Conservation (phyloP, 352 stramenopile genomes). For the Pythium utonaiense region DNA sequence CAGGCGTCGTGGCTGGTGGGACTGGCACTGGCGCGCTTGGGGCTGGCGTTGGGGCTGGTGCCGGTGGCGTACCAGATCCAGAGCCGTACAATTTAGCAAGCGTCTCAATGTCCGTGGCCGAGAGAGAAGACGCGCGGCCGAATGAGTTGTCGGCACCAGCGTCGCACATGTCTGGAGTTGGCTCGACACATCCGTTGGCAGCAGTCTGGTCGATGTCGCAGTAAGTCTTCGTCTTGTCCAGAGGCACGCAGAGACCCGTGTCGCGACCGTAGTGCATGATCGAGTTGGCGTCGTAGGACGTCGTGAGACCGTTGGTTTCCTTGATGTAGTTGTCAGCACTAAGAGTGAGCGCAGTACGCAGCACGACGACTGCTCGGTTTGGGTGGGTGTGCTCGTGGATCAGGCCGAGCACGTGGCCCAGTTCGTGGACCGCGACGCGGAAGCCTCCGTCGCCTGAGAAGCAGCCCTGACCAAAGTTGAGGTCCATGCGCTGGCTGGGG, state of each 20-base stretch:
- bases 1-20: background rate
- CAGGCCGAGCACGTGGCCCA: slow-evolving; percentile 39
- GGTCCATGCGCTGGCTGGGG: slow-evolving; percentile 31
- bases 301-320: slow-evolving; percentile 23
- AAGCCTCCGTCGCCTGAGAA: slow-evolving; percentile 40
- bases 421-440: slow-evolving; percentile 38
- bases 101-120: slow-evolving; percentile 15
- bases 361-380: slow-evolving; percentile 37
- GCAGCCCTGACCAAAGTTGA: slow-evolving; percentile 41
- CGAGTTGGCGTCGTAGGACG: slow-evolving; percentile 33
- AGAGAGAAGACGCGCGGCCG: slow-evolving; percentile 11
- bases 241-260: slow-evolving; percentile 39
- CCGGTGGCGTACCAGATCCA: background rate
- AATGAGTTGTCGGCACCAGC: slow-evolving; percentile 22
- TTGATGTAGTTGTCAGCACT: slow-evolving; percentile 53
- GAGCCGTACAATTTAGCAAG: slow-evolving; percentile 20
- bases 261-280: slow-evolving; percentile 47
- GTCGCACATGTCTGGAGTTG: slow-evolving; percentile 19
- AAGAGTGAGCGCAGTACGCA: slow-evolving; percentile 38
- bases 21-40: slow-evolving; percentile 1
- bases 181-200: slow-evolving; percentile 22
- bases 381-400: slow-evolving; percentile 51
- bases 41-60: slow-evolving; percentile 1
- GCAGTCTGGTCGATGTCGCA: slow-evolving; percentile 39
- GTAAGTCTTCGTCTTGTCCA: slow-evolving; percentile 25